Percentiles rank a stretch among this genome's conserved stretches.
These are phyloP conservation scores for Barnettozyma siamensis DNA, from an alignment of 805 yeast species.

Conservation along the genomic window DNA sequence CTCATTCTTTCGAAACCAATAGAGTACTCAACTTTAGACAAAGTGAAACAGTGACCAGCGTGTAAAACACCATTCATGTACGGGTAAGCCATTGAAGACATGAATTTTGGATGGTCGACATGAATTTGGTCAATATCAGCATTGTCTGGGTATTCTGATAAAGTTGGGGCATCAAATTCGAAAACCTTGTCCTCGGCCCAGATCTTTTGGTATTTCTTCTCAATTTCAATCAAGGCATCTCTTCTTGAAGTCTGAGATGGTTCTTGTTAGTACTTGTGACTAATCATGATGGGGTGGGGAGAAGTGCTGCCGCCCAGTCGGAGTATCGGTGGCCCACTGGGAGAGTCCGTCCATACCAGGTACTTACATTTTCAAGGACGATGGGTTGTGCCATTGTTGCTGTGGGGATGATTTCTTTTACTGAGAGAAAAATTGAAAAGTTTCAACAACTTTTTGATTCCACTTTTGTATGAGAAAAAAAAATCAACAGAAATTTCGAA, in stretches of 20 bases:
- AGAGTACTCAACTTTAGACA: slow-evolving; percentile 89
- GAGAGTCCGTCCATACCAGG: no score
- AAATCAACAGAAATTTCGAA: not conserved
- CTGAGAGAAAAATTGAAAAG: not conserved
- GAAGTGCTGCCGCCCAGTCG: no score
- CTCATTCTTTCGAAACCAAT: slow-evolving; percentile 92
- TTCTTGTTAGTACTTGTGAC: slow-evolving; percentile 1
- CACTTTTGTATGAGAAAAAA: no score
- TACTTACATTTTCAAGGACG: slow-evolving; percentile 36
- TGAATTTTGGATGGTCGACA: slow-evolving; percentile 75
- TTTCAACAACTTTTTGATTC: not conserved
- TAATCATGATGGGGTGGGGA: not conserved
- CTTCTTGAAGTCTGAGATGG: slow-evolving; percentile 72
- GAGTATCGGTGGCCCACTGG: no score
- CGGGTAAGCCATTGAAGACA: slow-evolving; percentile 96
- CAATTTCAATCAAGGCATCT: slow-evolving; percentile 86
- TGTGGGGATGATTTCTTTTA: not conserved
- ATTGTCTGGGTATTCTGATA: slow-evolving; percentile 55
- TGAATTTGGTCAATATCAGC: slow-evolving; percentile 65
- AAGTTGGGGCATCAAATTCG: slow-evolving; percentile 82
- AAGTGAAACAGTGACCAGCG: slow-evolving; percentile 95
- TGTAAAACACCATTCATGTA: slow-evolving; percentile 98
- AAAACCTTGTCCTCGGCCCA: slow-evolving; percentile 88
- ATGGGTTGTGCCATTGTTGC: slow-evolving; percentile 24
- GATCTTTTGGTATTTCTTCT: slow-evolving; percentile 75